Base-by-base conservation (phyloP, 768 basidiomycete genomes). In the Boletellus sp. region DNA sequence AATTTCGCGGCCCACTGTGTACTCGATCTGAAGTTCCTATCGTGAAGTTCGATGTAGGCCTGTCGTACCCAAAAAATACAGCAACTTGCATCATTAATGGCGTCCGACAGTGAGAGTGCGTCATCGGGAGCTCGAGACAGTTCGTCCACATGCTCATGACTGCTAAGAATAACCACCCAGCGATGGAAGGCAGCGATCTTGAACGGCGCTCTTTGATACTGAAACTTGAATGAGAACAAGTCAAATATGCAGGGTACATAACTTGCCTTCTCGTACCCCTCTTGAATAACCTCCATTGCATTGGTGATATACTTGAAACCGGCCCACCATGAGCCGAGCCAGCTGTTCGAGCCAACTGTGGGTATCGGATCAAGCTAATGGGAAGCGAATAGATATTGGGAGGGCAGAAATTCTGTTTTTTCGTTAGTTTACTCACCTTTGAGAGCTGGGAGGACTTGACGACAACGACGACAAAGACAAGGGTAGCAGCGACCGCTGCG, bases 81-180 rank as follows among this genome's bases (percentile, higher is more conserved):
- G 28, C 5, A 38, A 16, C 70, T 50, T 42, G 77, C 78, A 24
- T 76, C 70, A 10, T 50, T 54, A 4, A 54, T 16, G 6, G 20
- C 33, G 26, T 45, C 43, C 11, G 16, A 6, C 6, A 24, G 11
- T n/a, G 50, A 75, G 16, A 78, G 56, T 6, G 56, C 53, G 17
- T 70, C 68, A 15, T 75, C 72, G 0, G 74, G 61, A 8, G 72
- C 70, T 42, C 63, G 73, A 7, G 65, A 53, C 6, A 78, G 23
- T 28, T 78, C 76, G 3, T 75, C 68, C 22, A 75, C 55, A 10
- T 66, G 47, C 22, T 60, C 49, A 1, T 50, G 56, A 4, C 66
- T 63, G 22, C 59, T 64, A n/a, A n/a, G n/a, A n/a, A n/a, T n/a
- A n/a, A n/a, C n/a, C n/a, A n/a, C n/a, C n/a, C n/a, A n/a, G n/a